phyloP scores from a whole-genome alignment of 2,329 filamentous ascomycete genomes.

The Sarocladium oryzae region DNA sequence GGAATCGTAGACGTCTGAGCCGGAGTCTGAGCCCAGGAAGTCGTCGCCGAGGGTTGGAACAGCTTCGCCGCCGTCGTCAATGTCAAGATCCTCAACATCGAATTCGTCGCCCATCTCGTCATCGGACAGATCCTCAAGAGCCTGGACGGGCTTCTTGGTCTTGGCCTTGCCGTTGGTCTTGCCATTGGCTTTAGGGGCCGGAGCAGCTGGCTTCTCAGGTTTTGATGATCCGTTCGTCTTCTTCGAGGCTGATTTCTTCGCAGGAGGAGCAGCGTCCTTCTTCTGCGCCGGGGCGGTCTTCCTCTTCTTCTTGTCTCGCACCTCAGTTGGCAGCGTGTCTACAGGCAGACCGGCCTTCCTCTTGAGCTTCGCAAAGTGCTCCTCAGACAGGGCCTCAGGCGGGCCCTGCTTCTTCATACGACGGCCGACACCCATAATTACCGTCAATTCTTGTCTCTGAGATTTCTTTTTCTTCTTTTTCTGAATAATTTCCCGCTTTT shows the following conservation, averaged over 20 bases:
- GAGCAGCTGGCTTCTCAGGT: constrained; percentile 22
- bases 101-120: constrained; percentile 34
- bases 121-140: constrained; percentile 39
- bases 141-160: constrained; percentile 23
- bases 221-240: constrained; percentile 26
- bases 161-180: constrained; percentile 33
- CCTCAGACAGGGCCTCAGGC: constrained; percentile 76
- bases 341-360: constrained; percentile 72
- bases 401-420: constrained; percentile 95
- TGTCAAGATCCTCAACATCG: constrained; percentile 41
- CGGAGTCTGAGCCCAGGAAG: constrained; percentile 50
- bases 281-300: constrained; percentile 24
- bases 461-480: not conserved
- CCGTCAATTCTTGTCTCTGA: constrained; percentile 14
- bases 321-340: constrained; percentile 44
- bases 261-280: constrained; percentile 14
- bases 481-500: not conserved
- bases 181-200: constrained; percentile 26
- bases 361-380: constrained; percentile 72
- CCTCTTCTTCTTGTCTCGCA: constrained; percentile 57
- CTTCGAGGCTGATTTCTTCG: constrained; percentile 23
- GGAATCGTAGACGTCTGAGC: constrained; percentile 62
- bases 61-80: constrained; percentile 32
- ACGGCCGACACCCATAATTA: constrained; percentile 80
- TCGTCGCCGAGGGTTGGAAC: constrained; percentile 44